These are phyloP conservation scores for Russula compacta DNA, from an alignment of 768 basidiomycete genomes.

Conservation along the genomic window DNA sequence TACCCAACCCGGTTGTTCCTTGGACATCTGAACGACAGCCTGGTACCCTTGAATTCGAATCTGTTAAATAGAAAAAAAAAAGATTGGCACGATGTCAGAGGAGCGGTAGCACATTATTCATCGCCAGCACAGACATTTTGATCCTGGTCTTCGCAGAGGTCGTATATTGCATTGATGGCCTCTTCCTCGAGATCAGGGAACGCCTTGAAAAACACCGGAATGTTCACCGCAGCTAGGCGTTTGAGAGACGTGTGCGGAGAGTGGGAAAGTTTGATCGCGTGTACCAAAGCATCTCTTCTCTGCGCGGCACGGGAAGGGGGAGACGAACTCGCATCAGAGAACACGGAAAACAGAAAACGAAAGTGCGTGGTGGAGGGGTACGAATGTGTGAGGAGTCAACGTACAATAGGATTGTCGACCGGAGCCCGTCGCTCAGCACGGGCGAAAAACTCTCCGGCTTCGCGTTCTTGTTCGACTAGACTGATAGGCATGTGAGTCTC, in stretches of 20 bases:
- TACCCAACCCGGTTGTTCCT: slow-evolving; percentile 46
- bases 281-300: slow-evolving; percentile 44
- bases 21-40: slow-evolving; percentile 45
- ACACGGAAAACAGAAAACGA: neutral
- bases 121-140: slow-evolving; percentile 30
- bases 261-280: slow-evolving; percentile 46
- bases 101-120: neutral
- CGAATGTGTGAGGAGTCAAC: slow-evolving; percentile 10
- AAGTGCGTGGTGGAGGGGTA: neutral
- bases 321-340: neutral
- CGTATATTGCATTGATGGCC: slow-evolving; percentile 70
- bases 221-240: slow-evolving; percentile 47
- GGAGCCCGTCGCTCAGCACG: slow-evolving; percentile 35
- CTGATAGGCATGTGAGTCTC: neutral
- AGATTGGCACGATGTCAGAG: neutral
- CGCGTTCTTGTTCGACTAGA: slow-evolving; percentile 31
- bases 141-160: slow-evolving; percentile 64
- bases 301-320: slow-evolving; percentile 20
- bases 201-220: slow-evolving; percentile 52
- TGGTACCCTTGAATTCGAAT: slow-evolving; percentile 63
- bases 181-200: slow-evolving; percentile 67
- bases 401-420: slow-evolving; percentile 33
- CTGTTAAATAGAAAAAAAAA: slow-evolving; percentile 26
- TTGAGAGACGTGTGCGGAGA: slow-evolving; percentile 40
- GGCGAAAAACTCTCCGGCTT: slow-evolving; percentile 34